Percentiles rank a stretch among this genome's conserved stretches.
Evolutionary conservation across 2,329 filamentous ascomycete species (phyloP).

Genomic region (Rutstroemia sydowiana): DNA sequence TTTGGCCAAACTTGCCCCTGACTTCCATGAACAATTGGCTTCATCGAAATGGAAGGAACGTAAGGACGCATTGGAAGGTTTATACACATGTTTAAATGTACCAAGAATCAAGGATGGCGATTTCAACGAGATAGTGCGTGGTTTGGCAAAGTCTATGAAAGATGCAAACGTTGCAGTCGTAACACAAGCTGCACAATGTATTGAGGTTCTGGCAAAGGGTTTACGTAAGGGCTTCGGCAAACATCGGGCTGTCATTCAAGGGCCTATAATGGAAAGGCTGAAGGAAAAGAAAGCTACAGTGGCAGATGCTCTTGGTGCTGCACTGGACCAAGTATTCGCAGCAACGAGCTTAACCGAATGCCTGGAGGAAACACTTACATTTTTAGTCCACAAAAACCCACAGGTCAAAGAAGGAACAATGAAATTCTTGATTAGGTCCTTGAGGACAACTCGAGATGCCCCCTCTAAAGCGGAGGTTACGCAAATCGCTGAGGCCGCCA

Average conservation of each 20-base stretch:
- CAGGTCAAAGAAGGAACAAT: constrained; percentile 95
- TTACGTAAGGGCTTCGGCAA: constrained; percentile 70
- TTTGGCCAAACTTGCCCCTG: constrained; percentile 68
- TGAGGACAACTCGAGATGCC: constrained; percentile 75
- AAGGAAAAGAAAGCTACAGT: constrained; percentile 96
- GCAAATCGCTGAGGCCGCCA: constrained; percentile 77
- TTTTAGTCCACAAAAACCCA: constrained; percentile 88
- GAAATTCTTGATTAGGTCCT: constrained; percentile 82
- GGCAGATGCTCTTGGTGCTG: constrained; percentile 77
- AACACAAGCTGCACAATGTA: constrained; percentile 84
- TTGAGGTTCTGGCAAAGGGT: constrained; percentile 82
- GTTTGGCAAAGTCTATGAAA: constrained; percentile 94
- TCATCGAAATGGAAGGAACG: constrained; percentile 98
- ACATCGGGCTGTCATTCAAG: constrained; percentile 73
- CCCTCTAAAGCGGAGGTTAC: constrained; percentile 79
- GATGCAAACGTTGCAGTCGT: constrained; percentile 96
- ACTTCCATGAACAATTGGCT: constrained; percentile 74
- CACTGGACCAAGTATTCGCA: constrained; percentile 63
- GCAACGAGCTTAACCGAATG: constrained; percentile 73
- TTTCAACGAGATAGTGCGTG: constrained; percentile 76
- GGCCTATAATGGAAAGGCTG: constrained; percentile 85
- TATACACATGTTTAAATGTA: constrained; percentile 70
- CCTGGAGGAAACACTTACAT: constrained; percentile 82
- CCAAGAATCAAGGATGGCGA: constrained; percentile 87
- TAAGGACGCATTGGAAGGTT: constrained; percentile 84